Conservation (phyloP, 257 asterid species). For the Primulina tabacum region DNA sequence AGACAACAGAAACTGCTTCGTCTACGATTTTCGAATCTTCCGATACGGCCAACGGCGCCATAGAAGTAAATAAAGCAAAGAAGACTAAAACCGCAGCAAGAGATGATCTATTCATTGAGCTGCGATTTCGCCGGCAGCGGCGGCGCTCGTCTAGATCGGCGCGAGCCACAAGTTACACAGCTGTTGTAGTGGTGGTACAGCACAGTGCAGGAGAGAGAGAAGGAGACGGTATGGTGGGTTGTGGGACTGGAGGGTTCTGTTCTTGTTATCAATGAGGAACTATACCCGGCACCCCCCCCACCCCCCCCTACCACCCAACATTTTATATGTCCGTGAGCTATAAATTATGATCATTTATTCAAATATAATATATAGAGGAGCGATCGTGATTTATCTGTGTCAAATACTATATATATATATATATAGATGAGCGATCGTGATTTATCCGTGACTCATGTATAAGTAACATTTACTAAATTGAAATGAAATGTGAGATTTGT, state of each 20-base stretch:
- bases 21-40: constrained; percentile 39
- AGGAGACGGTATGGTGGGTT: neutral
- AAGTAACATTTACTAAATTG: too few relatives aligned
- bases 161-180: constrained; percentile 44
- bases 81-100: constrained; percentile 29
- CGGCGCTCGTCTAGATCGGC: constrained; percentile 19
- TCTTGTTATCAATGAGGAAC: too few relatives aligned
- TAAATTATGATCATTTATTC: too few relatives aligned
- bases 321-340: too few relatives aligned
- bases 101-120: constrained; percentile 55
- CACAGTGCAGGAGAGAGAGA: constrained; percentile 23
- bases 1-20: constrained; percentile 20
- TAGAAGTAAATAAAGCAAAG: constrained; percentile 29
- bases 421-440: too few relatives aligned
- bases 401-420: too few relatives aligned
- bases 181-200: constrained; percentile 25
- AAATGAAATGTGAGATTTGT: neutral
- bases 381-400: too few relatives aligned
- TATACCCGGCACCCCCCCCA: too few relatives aligned
- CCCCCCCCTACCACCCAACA: too few relatives aligned
- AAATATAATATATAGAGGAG: too few relatives aligned
- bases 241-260: too few relatives aligned
- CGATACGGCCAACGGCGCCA: constrained; percentile 30
- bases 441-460: too few relatives aligned
- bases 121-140: constrained; percentile 52